Evolutionary conservation across 2,329 filamentous ascomycete species (phyloP), one percentile per base, ranked within the genome.

Genomic region (Colletotrichum sojae): DNA sequence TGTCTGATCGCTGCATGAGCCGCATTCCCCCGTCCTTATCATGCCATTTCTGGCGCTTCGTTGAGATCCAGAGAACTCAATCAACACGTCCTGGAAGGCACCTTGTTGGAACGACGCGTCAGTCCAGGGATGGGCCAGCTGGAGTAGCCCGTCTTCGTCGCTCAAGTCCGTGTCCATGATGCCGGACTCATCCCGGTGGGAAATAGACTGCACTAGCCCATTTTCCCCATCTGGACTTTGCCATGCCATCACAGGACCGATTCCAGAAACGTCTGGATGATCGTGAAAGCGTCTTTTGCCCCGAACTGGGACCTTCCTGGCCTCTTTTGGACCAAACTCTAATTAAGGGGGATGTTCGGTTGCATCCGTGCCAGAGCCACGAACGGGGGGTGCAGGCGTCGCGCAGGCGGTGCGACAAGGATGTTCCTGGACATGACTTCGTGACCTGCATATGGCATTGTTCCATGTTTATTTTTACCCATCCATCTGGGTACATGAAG

Each of bases 381-480:
- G 46, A 68, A 36, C 57, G 46, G 64, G 45, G 64, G 4, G 18
- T 31, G 27, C 27, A 18, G 25, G 16, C 43, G 25, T 12, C 43
- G 20, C 16, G n/a, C 56, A 0, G 22, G 40, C 46, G 22, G 1
- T n/a, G 18, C 13, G 53, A 49, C 54, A 15, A 25, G 65, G 65
- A 25, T 25, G 25, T 36, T 15, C 61, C 61, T 49, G 53, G 61
- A 18, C 54, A 54, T 36, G 54, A 45, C 27, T 65, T 53, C 40
- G 18, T 18, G 6, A 27, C 36, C 45, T 40, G 5, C 36, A 43
- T 20, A 51, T 15, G 27, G 20, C 59, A 25, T 15, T 56, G 64
- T 67, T 63, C 20, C 64, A 63, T 52, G 31, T 67, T 53, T 39
- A 67, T 31, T 63, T 59, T 39, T 58, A 18, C 22, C 13, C 36